Conservation (phyloP, 495 filamentous ascomycete species). For the Penicillium verhagenii region DNA sequence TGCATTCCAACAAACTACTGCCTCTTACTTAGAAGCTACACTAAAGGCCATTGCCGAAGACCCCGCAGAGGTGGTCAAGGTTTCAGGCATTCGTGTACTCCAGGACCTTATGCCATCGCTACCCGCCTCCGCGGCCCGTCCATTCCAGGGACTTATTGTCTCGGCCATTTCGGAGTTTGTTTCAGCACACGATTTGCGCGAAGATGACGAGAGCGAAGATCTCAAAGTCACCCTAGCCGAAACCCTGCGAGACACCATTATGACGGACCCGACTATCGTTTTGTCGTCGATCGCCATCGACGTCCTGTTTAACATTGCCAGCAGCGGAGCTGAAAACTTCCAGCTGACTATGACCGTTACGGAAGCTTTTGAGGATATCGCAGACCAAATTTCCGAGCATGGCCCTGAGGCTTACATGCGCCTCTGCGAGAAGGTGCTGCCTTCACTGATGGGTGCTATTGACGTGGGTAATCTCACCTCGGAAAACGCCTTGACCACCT, state of each 20-base stretch:
- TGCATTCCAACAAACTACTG: conserved; percentile 50
- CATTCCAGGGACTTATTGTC: conserved; percentile 72
- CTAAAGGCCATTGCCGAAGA: conserved; percentile 74
- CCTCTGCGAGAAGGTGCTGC: conserved; percentile 85
- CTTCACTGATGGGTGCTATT: conserved; percentile 82
- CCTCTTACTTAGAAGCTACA: conserved; percentile 69
- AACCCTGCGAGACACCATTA: conserved; percentile 78
- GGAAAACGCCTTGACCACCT: conserved; percentile 75
- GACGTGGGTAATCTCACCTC: conserved; percentile 82
- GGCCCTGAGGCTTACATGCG: conserved; percentile 68
- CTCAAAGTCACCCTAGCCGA: conserved; percentile 88
- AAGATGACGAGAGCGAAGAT: conserved; percentile 83
- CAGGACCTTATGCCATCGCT: conserved; percentile 74
- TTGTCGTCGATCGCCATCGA: conserved; percentile 73
- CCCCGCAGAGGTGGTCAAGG: conserved; percentile 81
- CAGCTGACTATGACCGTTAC: conserved; percentile 78
- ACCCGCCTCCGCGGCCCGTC: conserved; percentile 48
- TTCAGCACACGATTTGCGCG: conserved; percentile 71
- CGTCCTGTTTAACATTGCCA: conserved; percentile 84
- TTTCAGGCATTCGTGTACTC: conserved; percentile 83
- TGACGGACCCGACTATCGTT: conserved; percentile 69
- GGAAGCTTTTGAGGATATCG: conserved; percentile 88
- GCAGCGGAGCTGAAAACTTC: conserved; percentile 83
- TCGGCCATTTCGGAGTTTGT: conserved; percentile 75
- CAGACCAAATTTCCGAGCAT: conserved; percentile 60